phyloP scores from a whole-genome alignment of 768 basidiomycete species.

The Pleurotus citrinopileatus region DNA sequence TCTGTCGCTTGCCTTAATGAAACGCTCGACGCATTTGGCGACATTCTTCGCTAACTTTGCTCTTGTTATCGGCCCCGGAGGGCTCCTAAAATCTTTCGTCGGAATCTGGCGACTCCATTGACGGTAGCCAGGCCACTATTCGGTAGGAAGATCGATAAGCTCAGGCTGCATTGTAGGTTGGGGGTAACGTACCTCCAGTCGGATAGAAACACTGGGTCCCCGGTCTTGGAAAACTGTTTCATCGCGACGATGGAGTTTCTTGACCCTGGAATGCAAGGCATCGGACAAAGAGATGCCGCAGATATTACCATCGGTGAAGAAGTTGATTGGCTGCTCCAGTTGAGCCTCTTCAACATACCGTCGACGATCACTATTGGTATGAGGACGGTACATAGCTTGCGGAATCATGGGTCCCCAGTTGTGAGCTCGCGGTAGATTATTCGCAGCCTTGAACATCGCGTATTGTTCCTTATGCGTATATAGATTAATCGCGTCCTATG shows the following conservation, averaged over 20 bases:
- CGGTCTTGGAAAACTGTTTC: slow-evolving; percentile 67
- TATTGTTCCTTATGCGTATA: slow-evolving; percentile 45
- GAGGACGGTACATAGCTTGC: slow-evolving; percentile 71
- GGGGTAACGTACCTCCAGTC: slow-evolving; percentile 57
- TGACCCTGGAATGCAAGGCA: slow-evolving; percentile 58
- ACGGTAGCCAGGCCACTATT: slow-evolving; percentile 77
- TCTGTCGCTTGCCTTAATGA: slow-evolving; percentile 47
- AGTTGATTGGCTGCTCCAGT: slow-evolving; percentile 63
- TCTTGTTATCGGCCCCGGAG: slow-evolving; percentile 73
- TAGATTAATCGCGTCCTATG: slow-evolving; percentile 14
- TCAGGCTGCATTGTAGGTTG: too few species aligned
- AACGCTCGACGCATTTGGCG: slow-evolving; percentile 71
- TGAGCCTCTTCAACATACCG: slow-evolving; percentile 73
- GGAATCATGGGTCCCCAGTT: slow-evolving; percentile 55
- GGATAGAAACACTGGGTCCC: slow-evolving; percentile 78
- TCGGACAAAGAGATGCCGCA: slow-evolving; percentile 64
- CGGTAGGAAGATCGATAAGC: slow-evolving; percentile 10
- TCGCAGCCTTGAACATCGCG: slow-evolving; percentile 40
- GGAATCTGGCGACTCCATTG: slow-evolving; percentile 82
- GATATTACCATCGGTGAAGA: slow-evolving; percentile 45
- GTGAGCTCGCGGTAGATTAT: slow-evolving; percentile 30
- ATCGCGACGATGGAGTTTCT: slow-evolving; percentile 53
- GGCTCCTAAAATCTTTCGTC: slow-evolving; percentile 76
- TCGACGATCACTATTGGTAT: slow-evolving; percentile 72
- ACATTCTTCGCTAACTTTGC: slow-evolving; percentile 79